Percentiles rank a stretch among this genome's conserved stretches.
Evolutionary conservation across 2,329 filamentous ascomycete species (phyloP).

Genomic region (Epichloe gansuensis): DNA sequence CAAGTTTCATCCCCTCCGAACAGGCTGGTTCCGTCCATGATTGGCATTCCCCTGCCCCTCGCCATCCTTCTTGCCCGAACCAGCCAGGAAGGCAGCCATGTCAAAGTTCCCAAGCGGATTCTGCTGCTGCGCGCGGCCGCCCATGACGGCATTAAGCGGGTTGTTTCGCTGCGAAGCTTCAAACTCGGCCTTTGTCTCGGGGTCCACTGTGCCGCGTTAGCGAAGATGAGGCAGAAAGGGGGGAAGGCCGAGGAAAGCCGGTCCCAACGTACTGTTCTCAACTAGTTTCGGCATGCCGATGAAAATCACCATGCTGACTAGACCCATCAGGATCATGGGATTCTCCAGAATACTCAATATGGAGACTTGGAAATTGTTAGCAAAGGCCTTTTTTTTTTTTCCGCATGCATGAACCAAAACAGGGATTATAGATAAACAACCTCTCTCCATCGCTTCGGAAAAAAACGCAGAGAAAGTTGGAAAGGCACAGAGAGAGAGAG

Average conservation of each 20-base stretch:
- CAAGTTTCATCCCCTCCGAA: constrained; percentile 17
- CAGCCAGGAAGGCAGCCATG: constrained; percentile 50
- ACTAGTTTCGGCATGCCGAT: constrained; percentile 91
- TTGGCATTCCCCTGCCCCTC: constrained; percentile 11
- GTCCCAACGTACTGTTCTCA: constrained; percentile 70
- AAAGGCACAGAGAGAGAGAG: background rate
- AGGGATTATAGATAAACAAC: background rate
- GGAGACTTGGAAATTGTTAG: constrained; percentile 41
- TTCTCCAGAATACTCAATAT: constrained; percentile 77
- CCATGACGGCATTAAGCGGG: constrained; percentile 47
- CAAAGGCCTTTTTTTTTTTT: background rate
- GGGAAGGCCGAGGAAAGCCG: background rate
- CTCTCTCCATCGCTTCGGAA: background rate
- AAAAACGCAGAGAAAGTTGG: background rate
- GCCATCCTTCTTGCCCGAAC: constrained; percentile 32
- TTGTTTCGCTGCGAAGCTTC: constrained; percentile 76
- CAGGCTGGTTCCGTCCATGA: constrained; percentile 28
- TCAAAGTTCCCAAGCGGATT: constrained; percentile 44
- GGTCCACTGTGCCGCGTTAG: constrained; percentile 57
- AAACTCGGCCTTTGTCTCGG: constrained; percentile 87
- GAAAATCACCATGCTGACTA: constrained; percentile 71
- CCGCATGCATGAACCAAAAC: too few relatives aligned
- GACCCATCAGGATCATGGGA: constrained; percentile 89
- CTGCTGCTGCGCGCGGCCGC: constrained; percentile 18
- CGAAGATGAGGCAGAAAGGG: background rate